Evolutionary conservation across 345 rosid species (phyloP).

Genomic region (Pistacia integerrima): DNA sequence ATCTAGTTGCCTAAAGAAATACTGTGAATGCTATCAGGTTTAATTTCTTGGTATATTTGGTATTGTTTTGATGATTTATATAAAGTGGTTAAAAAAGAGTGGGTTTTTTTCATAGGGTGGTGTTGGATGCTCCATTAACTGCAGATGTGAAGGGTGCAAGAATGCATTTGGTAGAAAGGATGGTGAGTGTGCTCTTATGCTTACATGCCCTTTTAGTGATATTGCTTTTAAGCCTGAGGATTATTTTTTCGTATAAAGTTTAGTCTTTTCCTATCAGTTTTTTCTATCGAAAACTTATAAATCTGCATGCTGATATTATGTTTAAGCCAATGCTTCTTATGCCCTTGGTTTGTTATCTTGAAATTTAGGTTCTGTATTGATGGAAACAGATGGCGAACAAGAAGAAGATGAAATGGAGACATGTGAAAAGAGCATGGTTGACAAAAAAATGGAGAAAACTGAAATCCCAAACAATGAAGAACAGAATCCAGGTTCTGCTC

Average conservation of each 20-base stretch:
- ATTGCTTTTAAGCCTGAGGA: background rate
- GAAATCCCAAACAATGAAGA: constrained; percentile 56
- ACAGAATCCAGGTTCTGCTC: constrained; percentile 55
- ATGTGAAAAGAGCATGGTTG: constrained; percentile 37
- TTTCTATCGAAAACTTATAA: too few relatives aligned
- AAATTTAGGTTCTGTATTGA: constrained; percentile 55
- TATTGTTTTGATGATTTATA: constrained; percentile 20
- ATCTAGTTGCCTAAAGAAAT: constrained; percentile 91
- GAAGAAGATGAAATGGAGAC: constrained; percentile 67
- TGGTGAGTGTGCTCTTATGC: constrained; percentile 46
- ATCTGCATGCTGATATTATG: background rate
- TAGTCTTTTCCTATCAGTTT: background rate
- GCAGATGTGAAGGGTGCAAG: constrained; percentile 99
- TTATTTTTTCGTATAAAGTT: too few relatives aligned
- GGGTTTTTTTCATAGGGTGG: constrained; percentile 60
- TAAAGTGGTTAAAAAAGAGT: constrained; percentile 23
- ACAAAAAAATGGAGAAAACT: constrained; percentile 37
- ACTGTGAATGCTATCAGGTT: constrained; percentile 99
- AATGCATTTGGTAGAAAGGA: constrained; percentile 92
- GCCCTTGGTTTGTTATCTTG: constrained; percentile 8
- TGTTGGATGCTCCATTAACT: constrained; percentile 94
- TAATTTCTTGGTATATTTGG: constrained; percentile 13
- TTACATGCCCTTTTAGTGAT: background rate
- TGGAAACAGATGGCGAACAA: constrained; percentile 48
- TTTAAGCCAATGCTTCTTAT: constrained; percentile 3